Conservation (phyloP, 1,284 basidiomycete genomes). For the Tremellales sp. region DNA sequence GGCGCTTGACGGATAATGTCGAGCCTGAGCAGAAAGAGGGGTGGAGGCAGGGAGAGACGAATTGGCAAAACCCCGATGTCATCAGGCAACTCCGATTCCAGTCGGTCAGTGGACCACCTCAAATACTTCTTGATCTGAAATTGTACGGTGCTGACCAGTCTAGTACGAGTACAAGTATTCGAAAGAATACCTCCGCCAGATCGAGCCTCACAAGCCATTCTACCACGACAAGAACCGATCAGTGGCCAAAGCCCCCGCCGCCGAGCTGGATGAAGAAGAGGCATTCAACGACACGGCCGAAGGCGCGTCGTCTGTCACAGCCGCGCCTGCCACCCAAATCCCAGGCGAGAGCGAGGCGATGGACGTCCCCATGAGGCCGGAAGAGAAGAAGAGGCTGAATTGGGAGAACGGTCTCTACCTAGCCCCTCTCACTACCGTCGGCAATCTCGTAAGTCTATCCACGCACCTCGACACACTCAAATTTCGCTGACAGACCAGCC, state of each 20-base stretch:
- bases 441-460: constrained; percentile 67
- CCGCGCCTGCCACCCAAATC: constrained; percentile 32
- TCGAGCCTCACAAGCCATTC: constrained; percentile 52
- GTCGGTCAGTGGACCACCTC: constrained; percentile 65
- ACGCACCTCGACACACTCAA: not conserved
- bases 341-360: constrained; percentile 34
- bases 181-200: constrained; percentile 62
- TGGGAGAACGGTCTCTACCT: constrained; percentile 90
- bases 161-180: constrained; percentile 62
- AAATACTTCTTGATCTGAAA: not conserved
- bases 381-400: constrained; percentile 80
- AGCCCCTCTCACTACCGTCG: constrained; percentile 91
- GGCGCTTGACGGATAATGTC: constrained; percentile 54
- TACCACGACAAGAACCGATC: not conserved
- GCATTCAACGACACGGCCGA: constrained; percentile 15
- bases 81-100: constrained; percentile 61
- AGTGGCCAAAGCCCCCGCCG: constrained; percentile 4
- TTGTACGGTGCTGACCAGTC: not conserved
- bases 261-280: constrained; percentile 43
- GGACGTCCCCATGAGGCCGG: constrained; percentile 58
- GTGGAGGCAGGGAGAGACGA: constrained; percentile 64
- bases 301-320: constrained; percentile 21
- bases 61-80: constrained; percentile 60
- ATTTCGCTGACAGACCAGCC: constrained; percentile 55
- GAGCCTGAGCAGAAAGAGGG: constrained; percentile 54